These are phyloP conservation scores for Acephala macrosclerotiorum DNA, from an alignment of 2,329 filamentous ascomycete species.

Conservation along the genomic window DNA sequence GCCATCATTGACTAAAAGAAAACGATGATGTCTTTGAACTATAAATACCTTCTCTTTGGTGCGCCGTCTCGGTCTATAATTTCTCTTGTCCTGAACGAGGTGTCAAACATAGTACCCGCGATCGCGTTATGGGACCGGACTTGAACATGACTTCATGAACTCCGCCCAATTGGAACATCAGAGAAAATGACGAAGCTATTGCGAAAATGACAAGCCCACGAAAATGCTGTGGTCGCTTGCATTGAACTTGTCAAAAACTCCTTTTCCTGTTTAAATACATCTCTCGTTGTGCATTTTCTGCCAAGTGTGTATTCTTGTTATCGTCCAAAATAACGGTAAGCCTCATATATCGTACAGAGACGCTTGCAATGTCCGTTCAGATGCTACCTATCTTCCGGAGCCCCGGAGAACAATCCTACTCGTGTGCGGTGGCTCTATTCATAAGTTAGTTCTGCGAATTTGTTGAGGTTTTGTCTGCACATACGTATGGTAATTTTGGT, in stretches of 20 bases:
- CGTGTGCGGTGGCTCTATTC: conserved; percentile 78
- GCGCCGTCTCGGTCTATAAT: background rate
- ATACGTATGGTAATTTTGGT: conserved; percentile 92
- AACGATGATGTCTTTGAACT: background rate
- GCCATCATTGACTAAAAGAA: background rate
- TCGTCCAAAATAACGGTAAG: conserved; percentile 35
- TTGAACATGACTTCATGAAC: background rate
- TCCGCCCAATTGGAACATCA: background rate
- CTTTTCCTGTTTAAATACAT: conserved; percentile 42
- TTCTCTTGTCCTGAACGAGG: background rate
- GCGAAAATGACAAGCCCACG: conserved; percentile 35
- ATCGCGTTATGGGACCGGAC: background rate
- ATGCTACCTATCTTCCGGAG: conserved; percentile 64
- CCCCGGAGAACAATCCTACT: conserved; percentile 75
- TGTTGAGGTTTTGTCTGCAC: conserved; percentile 44
- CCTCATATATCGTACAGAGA: conserved; percentile 44
- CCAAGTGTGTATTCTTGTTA: conserved; percentile 37
- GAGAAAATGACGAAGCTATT: background rate
- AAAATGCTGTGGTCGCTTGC: conserved; percentile 11
- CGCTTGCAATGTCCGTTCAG: conserved; percentile 34
- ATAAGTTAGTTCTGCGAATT: conserved; percentile 35
- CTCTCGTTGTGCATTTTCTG: conserved; percentile 36
- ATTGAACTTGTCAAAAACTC: conserved; percentile 30
- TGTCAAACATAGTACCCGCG: conserved; percentile 1
- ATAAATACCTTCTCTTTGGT: background rate